A percentile compares a stretch with the other conserved stretches of the same genome.
These are phyloP conservation scores for Lomentospora prolificans DNA, from an alignment of 2,329 filamentous ascomycete species.

Conservation along the genomic window DNA sequence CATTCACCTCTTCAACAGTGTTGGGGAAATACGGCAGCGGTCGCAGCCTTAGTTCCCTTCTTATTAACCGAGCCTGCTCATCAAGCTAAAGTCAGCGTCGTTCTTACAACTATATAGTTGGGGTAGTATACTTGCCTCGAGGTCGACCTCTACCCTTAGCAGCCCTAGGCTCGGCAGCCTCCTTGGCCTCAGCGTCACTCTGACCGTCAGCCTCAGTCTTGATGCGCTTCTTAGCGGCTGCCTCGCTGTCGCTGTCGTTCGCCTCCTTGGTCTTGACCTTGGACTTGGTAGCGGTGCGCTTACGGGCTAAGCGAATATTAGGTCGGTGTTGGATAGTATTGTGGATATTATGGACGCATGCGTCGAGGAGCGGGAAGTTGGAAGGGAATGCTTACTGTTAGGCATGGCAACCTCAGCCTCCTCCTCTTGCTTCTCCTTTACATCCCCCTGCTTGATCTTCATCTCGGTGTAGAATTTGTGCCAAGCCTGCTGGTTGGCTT, in stretches of 20 bases:
- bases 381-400: neutral
- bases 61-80: neutral
- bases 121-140: neutral
- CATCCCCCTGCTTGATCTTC: neutral
- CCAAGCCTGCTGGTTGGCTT: conserved; percentile 6
- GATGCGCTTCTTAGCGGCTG: neutral
- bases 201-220: neutral
- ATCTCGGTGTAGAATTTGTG: neutral
- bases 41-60: neutral
- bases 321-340: neutral
- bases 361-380: neutral
- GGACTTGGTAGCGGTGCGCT: neutral
- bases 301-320: neutral
- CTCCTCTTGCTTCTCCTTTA: neutral
- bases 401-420: neutral
- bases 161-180: neutral
- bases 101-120: no score
- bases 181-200: neutral
- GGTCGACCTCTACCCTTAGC: neutral
- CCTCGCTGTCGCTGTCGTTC: neutral
- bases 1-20: neutral
- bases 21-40: no score
- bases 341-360: no score
- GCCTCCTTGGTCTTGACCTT: conserved; percentile 12
- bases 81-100: no score